Conservation (phyloP, 2,329 filamentous ascomycete species). For the Paracorniculantispora psalliotae region DNA sequence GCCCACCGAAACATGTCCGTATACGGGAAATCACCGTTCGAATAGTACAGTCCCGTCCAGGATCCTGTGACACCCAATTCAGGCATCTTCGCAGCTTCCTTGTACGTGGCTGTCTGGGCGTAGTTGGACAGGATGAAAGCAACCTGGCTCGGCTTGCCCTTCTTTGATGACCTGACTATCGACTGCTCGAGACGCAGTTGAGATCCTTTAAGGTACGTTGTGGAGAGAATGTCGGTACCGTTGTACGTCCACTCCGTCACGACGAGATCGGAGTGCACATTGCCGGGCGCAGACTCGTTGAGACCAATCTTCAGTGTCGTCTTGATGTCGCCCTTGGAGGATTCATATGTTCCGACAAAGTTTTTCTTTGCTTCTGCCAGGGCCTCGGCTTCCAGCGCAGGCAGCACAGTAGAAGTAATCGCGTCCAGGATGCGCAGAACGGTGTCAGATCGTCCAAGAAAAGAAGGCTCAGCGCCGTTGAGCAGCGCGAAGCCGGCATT, state of each 20-base stretch:
- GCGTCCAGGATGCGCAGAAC: conserved; percentile 10
- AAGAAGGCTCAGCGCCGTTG: conserved; percentile 22
- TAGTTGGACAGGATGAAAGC: conserved; percentile 2
- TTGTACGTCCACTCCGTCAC: conserved; percentile 16
- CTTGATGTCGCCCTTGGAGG: conserved; percentile 6
- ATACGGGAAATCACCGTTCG: background rate
- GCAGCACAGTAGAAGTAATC: conserved; percentile 12
- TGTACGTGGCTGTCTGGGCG: background rate
- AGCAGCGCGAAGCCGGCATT: conserved; percentile 37
- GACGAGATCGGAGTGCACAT: conserved; percentile 8
- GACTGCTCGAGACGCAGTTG: conserved; percentile 5
- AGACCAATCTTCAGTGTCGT: conserved; percentile 14
- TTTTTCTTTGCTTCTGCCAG: conserved; percentile 12
- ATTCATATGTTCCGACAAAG: conserved; percentile 15
- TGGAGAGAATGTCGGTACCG: conserved; percentile 14
- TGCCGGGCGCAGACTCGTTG: conserved; percentile 13
- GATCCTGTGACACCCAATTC: no score
- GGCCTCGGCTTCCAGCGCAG: conserved; percentile 14
- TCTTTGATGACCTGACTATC: background rate
- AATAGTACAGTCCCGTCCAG: conserved; percentile 1
- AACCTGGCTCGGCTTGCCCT: background rate
- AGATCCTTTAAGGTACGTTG: background rate
- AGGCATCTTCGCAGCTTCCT: background rate
- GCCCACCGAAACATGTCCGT: background rate
- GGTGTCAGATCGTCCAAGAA: background rate